Percentiles rank a stretch among this genome's conserved stretches.
These are phyloP conservation scores for Epichloe coenophiala DNA, from an alignment of 2,329 filamentous ascomycete genomes.

Conservation along the genomic window DNA sequence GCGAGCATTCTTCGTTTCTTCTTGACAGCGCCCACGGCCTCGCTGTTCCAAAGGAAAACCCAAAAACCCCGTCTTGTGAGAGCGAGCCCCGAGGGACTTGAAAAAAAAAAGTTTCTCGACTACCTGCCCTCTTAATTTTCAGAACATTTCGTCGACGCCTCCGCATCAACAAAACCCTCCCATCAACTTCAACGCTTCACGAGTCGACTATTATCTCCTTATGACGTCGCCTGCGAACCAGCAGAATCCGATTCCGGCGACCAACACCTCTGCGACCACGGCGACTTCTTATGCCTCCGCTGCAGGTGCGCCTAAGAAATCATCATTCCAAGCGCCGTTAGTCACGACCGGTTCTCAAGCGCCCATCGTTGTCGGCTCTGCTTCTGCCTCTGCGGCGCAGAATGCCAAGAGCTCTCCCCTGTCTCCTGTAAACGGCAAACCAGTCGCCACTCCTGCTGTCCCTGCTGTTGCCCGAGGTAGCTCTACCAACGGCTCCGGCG, in stretches of 20 bases:
- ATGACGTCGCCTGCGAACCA: conserved; percentile 49
- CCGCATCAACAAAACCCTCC: not conserved
- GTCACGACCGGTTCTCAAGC: conserved; percentile 43
- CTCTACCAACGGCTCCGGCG: conserved; percentile 52
- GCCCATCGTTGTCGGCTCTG: conserved; percentile 42
- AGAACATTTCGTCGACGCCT: not conserved
- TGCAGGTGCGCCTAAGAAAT: conserved; percentile 50
- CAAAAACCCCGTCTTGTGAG: conserved; percentile 1
- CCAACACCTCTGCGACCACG: conserved; percentile 43
- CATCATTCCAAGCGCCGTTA: conserved; percentile 43
- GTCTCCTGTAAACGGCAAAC: conserved; percentile 77
- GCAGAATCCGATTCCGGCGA: conserved; percentile 40
- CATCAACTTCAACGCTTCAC: not conserved
- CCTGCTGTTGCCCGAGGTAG: conserved; percentile 52
- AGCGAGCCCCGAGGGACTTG: not conserved
- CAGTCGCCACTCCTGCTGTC: conserved; percentile 54
- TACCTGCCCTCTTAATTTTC: conserved; percentile 5
- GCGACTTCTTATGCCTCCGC: conserved; percentile 55
- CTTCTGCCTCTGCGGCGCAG: conserved; percentile 34
- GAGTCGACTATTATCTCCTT: conserved; percentile 18
- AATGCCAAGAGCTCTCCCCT: conserved; percentile 52
- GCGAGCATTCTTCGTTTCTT: conserved; percentile 5
- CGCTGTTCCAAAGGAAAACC: not conserved
- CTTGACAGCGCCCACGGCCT: not conserved
- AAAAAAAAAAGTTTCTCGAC: not conserved